These are phyloP conservation scores for Lentinula detonsa DNA, from an alignment of 768 basidiomycete species.

Conservation along the genomic window DNA sequence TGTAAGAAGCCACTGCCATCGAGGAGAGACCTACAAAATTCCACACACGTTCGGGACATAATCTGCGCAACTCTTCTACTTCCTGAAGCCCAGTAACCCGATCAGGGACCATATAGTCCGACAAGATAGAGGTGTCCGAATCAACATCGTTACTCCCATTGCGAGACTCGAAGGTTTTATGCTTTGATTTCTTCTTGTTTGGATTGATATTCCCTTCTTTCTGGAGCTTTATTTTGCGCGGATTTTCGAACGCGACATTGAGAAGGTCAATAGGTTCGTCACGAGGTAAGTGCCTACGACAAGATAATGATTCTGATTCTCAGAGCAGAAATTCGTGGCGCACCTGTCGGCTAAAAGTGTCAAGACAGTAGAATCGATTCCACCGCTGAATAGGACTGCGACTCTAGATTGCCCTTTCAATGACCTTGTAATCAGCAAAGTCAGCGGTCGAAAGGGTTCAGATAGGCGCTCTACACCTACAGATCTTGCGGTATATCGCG, in stretches of 20 bases:
- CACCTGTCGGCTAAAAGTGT: conserved; percentile 77
- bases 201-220: conserved; percentile 39
- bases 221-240: conserved; percentile 59
- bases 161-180: too few relatives aligned
- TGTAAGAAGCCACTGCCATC: conserved; percentile 4
- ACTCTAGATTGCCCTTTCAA: conserved; percentile 45
- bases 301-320: not conserved
- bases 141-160: not conserved
- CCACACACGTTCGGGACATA: conserved; percentile 83
- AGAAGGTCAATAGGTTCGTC: conserved; percentile 87
- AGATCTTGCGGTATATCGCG: conserved; percentile 53
- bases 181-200: conserved; percentile 26
- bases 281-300: conserved; percentile 56
- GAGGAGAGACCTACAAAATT: conserved; percentile 60
- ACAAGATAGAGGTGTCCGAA: conserved; percentile 8
- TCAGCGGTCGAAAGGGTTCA: not conserved
- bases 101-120: conserved; percentile 79
- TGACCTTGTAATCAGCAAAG: conserved; percentile 9
- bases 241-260: conserved; percentile 95
- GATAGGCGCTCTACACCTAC: conserved; percentile 20
- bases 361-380: conserved; percentile 86
- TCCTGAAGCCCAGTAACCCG: conserved; percentile 75
- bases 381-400: conserved; percentile 91
- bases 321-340: conserved; percentile 12
- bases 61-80: conserved; percentile 63